Percentiles rank a stretch among this genome's conserved stretches.
Conservation (phyloP, 148 eudicot genomes). For the Camellia granthamiana region DNA sequence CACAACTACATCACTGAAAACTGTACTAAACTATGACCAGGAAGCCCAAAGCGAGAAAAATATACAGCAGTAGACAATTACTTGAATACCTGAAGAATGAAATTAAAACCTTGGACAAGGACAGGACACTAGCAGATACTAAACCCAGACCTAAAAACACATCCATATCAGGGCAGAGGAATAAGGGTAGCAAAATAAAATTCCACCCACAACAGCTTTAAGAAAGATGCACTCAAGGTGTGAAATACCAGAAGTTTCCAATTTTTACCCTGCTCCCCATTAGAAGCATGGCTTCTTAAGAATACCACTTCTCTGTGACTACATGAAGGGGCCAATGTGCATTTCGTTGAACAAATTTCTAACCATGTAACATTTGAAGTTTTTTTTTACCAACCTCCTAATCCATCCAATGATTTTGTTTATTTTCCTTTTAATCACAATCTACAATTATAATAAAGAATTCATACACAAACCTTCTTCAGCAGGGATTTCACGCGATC, state of each 20-base stretch:
- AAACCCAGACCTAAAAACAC: background rate
- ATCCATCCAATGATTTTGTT: background rate
- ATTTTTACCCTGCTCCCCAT: background rate
- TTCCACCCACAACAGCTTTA: background rate
- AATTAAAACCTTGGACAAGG: too few relatives aligned
- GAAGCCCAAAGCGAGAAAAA: background rate
- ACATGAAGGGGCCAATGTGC: background rate
- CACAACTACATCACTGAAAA: background rate
- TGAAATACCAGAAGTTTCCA: background rate
- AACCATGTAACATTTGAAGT: background rate
- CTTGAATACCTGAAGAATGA: background rate
- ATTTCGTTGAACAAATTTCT: background rate
- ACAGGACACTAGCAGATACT: background rate
- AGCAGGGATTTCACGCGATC: slow-evolving; percentile 83
- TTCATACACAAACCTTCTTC: slow-evolving; percentile 57
- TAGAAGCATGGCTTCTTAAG: slow-evolving; percentile 1
- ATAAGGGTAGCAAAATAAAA: background rate
- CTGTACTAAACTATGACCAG: background rate
- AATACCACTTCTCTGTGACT: background rate
- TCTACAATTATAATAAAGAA: background rate
- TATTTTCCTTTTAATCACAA: background rate
- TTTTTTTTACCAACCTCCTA: background rate
- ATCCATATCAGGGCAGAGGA: background rate
- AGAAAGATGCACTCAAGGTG: background rate
- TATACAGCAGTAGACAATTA: background rate